Conservation (phyloP, 352 stramenopile species). For the Pythium periplocum region DNA sequence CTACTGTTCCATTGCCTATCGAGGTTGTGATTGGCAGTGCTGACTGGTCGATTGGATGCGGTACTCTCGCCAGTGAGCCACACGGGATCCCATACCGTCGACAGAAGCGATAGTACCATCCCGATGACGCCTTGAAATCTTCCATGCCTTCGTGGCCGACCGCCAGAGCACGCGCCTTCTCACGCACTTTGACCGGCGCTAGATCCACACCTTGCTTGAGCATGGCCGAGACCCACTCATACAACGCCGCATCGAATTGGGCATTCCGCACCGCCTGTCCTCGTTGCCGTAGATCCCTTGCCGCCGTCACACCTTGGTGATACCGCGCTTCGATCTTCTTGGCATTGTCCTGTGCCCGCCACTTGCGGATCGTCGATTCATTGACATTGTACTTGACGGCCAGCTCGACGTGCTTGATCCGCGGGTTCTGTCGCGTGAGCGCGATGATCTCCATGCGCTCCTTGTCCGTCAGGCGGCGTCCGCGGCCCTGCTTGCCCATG, state of each 20-base stretch:
- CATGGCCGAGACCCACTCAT: slow-evolving; percentile 27
- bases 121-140: slow-evolving; percentile 46
- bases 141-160: slow-evolving; percentile 26
- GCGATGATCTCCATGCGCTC: slow-evolving; percentile 64
- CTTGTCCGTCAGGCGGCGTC: slow-evolving; percentile 45
- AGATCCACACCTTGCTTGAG: slow-evolving; percentile 19
- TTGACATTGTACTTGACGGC: slow-evolving; percentile 42
- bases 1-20: too few species aligned
- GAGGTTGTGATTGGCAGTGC: too few species aligned
- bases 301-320: slow-evolving; percentile 20
- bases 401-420: slow-evolving; percentile 44
- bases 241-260: slow-evolving; percentile 36
- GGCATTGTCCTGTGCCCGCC: slow-evolving; percentile 31
- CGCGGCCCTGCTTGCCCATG: slow-evolving; percentile 37
- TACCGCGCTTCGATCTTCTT: slow-evolving; percentile 37
- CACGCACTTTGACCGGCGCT: slow-evolving; percentile 21
- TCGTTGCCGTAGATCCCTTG: slow-evolving; percentile 31
- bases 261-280: slow-evolving; percentile 30
- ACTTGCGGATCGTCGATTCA: slow-evolving; percentile 60
- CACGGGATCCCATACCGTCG: slow-evolving; percentile 31
- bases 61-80: slow-evolving; percentile 3
- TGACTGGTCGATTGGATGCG: too few species aligned
- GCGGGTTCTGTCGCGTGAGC: slow-evolving; percentile 36
- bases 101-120: slow-evolving; percentile 55
- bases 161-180: slow-evolving; percentile 33